A percentile compares a stretch with the other conserved stretches of the same genome.
phyloP scores from a whole-genome alignment of 2,329 filamentous ascomycete species.

The Cryphonectria carpinicola region DNA sequence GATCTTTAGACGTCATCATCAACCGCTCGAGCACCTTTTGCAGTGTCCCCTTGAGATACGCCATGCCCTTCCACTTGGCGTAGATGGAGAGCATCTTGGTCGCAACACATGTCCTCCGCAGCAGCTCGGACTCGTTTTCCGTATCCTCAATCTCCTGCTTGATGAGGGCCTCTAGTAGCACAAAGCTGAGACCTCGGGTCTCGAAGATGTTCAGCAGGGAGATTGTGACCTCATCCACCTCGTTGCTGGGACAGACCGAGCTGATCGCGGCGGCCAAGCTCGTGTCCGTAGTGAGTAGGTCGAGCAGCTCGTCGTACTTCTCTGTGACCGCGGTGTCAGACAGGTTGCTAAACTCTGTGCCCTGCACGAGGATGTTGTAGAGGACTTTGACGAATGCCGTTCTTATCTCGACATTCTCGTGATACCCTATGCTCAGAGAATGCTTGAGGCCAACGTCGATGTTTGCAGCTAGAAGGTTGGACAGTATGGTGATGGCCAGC shows the following conservation, averaged over 20 bases:
- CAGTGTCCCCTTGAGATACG: conserved; percentile 66
- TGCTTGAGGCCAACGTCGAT: conserved; percentile 74
- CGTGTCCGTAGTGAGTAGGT: conserved; percentile 66
- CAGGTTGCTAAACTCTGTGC: conserved; percentile 71
- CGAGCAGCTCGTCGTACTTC: conserved; percentile 67
- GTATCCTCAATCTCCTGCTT: conserved; percentile 68
- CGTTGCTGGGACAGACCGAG: conserved; percentile 67
- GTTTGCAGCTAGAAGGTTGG: conserved; percentile 71
- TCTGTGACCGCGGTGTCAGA: conserved; percentile 70
- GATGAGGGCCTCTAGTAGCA: conserved; percentile 67
- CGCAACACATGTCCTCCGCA: conserved; percentile 71
- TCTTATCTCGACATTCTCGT: conserved; percentile 70
- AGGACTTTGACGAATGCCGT: conserved; percentile 72
- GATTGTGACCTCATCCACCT: conserved; percentile 71
- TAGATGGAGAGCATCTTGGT: conserved; percentile 75
- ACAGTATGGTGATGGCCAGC: conserved; percentile 68
- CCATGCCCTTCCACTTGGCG: conserved; percentile 70
- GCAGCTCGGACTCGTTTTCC: conserved; percentile 70
- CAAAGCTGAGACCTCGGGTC: conserved; percentile 64
- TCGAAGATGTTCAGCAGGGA: conserved; percentile 73
- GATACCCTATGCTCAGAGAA: conserved; percentile 71
- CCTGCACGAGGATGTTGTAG: conserved; percentile 72
- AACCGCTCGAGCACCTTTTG: conserved; percentile 69
- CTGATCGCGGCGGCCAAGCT: conserved; percentile 67
- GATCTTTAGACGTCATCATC: conserved; percentile 67